Base-by-base conservation (phyloP, 768 basidiomycete species). In the Calocera cornea region DNA sequence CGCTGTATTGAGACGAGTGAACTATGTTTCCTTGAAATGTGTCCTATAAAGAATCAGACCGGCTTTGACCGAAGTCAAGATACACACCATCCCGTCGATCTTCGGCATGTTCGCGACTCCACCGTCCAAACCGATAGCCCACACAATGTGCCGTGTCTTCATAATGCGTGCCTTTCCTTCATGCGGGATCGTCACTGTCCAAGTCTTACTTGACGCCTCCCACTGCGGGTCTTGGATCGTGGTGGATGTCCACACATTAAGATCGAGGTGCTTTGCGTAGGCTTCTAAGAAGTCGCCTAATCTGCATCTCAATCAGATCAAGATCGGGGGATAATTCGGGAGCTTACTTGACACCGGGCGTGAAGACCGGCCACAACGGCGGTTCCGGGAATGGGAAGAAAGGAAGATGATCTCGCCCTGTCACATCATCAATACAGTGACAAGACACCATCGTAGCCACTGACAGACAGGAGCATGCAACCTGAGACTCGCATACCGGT, bases 271-370 rank as follows among this genome's bases (percentile, higher is more conserved):
- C 12, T 83, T 79, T 0, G 84, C 85, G 72, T 87, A 88, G 67
- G 75, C 78, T 75, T 88, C 87, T 1, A 89, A 79, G 85, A 86
- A 88, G 68, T 84, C 83, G 0, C 86, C 87, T 16, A 88, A 74
- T 50, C n/a, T n/a, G n/a, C n/a, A n/a, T n/a, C n/a, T n/a, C n/a
- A n/a, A n/a, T n/a, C n/a, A n/a, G n/a, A n/a, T n/a, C n/a, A n/a
- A n/a, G n/a, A n/a, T n/a, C n/a, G n/a, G n/a, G n/a, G n/a, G n/a
- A n/a, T n/a, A n/a, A n/a, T n/a, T n/a, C n/a, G n/a, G n/a, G n/a
- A n/a, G n/a, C n/a, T n/a, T n/a, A n/a, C n/a, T 50, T 50, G 12
- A 24, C 49, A 11, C 75, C 75, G 3, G 81, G 78, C 1, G 77
- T 79, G 67, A 73, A 82, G 24, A 72, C 72, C 1, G 81, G 80